Conservation (phyloP, 208 protist species). For the Vickermania spadyakhi region DNA sequence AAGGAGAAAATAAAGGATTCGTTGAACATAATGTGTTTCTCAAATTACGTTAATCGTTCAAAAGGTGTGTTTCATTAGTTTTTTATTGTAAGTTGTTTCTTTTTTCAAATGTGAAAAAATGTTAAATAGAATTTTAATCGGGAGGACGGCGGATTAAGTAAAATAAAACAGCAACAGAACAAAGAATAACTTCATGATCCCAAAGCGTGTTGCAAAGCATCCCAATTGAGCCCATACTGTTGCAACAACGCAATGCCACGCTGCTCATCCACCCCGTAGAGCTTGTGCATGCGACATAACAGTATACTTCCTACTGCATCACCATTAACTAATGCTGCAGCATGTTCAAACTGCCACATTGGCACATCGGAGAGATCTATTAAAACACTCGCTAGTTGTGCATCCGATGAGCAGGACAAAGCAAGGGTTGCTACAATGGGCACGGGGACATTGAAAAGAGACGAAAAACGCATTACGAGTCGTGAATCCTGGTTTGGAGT, state of each 20-base stretch:
- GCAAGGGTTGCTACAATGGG: slow-evolving; percentile 47
- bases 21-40: too few species aligned
- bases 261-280: slow-evolving; percentile 34
- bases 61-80: too few species aligned
- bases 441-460: slow-evolving; percentile 44
- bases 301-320: slow-evolving; percentile 65
- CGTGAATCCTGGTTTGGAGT: slow-evolving; percentile 39
- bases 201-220: slow-evolving; percentile 29
- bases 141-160: too few species aligned
- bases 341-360: slow-evolving; percentile 53
- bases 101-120: too few species aligned
- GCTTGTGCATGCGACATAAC: slow-evolving; percentile 60
- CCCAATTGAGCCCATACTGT: slow-evolving; percentile 46
- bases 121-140: too few species aligned
- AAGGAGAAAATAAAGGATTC: not conserved
- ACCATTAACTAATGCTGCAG: slow-evolving; percentile 34
- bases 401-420: slow-evolving; percentile 34
- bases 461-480: slow-evolving; percentile 26
- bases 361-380: slow-evolving; percentile 54
- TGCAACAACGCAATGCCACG: slow-evolving; percentile 43
- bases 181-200: too few species aligned
- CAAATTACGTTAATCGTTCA: too few species aligned
- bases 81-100: too few species aligned
- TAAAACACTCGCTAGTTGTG: slow-evolving; percentile 50
- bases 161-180: too few species aligned